Evolutionary conservation across 345 rosid species (phyloP).

Genomic region (Eucalyptus cloeziana): DNA sequence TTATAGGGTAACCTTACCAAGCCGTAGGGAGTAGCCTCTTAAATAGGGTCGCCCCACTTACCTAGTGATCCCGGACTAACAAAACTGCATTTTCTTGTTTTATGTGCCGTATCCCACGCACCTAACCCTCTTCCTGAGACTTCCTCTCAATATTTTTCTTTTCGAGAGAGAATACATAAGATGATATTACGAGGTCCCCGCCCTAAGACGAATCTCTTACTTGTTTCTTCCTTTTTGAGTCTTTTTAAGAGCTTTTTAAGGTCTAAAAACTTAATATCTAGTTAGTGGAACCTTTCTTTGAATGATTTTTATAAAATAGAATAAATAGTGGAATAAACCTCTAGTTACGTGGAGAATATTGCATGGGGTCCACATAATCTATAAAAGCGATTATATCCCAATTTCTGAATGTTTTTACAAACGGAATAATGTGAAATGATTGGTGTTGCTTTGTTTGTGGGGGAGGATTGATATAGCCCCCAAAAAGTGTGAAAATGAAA

Average conservation of each 20-base stretch:
- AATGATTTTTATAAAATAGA: background rate
- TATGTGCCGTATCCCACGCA: no score
- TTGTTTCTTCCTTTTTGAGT: no score
- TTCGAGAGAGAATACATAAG: no score
- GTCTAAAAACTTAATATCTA: no score
- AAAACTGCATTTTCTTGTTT: no score
- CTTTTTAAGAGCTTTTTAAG: rapidly evolving
- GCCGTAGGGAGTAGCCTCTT: no score
- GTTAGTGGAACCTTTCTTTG: background rate
- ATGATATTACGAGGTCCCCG: no score
- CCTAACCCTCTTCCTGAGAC: rapidly evolving
- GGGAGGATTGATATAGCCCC: background rate
- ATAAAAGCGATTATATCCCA: background rate
- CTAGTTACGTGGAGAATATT: background rate
- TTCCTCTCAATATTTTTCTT: no score
- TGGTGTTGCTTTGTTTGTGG: background rate
- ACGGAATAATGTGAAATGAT: background rate
- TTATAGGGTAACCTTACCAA: no score
- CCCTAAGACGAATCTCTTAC: no score
- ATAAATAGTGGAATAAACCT: background rate
- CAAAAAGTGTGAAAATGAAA: background rate
- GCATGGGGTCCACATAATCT: background rate
- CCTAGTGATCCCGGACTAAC: no score
- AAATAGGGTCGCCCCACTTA: rapidly evolving
- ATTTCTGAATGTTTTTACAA: background rate